phyloP scores from a whole-genome alignment of 768 basidiomycete genomes.

The Cyathus striatus region DNA sequence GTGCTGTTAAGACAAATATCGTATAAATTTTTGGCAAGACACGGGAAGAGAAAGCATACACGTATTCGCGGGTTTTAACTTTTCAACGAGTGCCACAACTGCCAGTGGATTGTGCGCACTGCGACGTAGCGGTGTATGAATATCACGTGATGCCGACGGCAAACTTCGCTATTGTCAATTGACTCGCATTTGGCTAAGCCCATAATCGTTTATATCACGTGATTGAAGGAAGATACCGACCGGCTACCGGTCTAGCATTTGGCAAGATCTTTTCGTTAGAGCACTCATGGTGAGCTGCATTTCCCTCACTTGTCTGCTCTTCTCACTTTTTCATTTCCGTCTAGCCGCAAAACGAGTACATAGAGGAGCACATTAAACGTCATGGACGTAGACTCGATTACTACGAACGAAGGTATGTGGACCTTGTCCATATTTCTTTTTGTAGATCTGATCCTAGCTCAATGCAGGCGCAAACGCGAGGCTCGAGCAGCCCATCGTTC shows the following conservation, averaged over 20 bases:
- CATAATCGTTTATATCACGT: no score
- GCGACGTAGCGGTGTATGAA: no score
- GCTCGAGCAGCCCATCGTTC: conserved; percentile 73
- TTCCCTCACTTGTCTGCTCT: not conserved
- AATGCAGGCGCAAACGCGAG: conserved; percentile 72
- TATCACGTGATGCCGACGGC: no score
- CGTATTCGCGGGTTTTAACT: conserved; percentile 25
- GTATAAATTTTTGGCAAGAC: not conserved
- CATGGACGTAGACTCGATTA: conserved; percentile 95
- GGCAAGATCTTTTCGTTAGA: conserved; percentile 18
- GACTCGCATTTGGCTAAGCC: no score
- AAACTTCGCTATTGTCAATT: no score
- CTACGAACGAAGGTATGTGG: conserved; percentile 90
- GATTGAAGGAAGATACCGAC: no score
- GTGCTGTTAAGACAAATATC: conserved; percentile 1
- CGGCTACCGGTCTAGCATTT: no score
- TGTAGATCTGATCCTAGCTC: conserved; percentile 2
- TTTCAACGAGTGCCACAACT: no score
- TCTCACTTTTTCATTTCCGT: conserved; percentile 10
- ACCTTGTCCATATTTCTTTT: conserved; percentile 1
- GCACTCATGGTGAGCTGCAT: conserved; percentile 34
- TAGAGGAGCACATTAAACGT: conserved; percentile 97
- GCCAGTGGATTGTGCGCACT: no score
- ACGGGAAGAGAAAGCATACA: conserved; percentile 11
- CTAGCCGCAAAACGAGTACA: conserved; percentile 97